Evolutionary conservation across 2,329 filamentous ascomycete species (phyloP).

Genomic region (Bipolaris oryzae): DNA sequence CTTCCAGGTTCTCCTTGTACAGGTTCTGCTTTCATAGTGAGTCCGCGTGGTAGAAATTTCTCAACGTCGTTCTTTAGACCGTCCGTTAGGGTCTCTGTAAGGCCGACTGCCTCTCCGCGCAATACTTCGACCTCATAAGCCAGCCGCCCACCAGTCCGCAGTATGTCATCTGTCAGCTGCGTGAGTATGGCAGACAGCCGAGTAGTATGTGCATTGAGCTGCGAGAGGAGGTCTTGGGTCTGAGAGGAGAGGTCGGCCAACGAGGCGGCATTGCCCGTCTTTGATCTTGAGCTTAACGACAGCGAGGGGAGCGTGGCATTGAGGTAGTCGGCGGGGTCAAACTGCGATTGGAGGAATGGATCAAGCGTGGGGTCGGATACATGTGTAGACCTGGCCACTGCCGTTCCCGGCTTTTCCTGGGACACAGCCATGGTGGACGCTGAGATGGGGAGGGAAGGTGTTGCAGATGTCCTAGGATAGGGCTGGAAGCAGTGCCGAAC

Average conservation of each 20-base stretch:
- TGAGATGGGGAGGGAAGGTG: constrained; percentile 16
- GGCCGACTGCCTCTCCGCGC: constrained; percentile 81
- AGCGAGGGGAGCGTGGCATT: constrained; percentile 78
- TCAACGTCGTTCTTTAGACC: constrained; percentile 72
- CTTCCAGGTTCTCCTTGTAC: constrained; percentile 8
- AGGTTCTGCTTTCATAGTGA: constrained; percentile 21
- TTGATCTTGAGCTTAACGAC: constrained; percentile 53
- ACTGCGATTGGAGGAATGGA: constrained; percentile 75
- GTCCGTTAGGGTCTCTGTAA: constrained; percentile 79
- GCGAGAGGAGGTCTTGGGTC: constrained; percentile 82
- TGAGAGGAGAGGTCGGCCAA: constrained; percentile 80
- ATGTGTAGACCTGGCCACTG: constrained; percentile 53
- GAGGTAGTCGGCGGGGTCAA: constrained; percentile 84
- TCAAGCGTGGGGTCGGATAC: constrained; percentile 74
- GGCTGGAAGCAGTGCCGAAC: constrained; percentile 19
- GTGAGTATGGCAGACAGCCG: constrained; percentile 81
- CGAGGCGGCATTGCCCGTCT: constrained; percentile 57
- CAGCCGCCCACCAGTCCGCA: constrained; percentile 83
- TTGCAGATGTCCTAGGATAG: constrained; percentile 22
- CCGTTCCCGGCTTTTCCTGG: constrained; percentile 14
- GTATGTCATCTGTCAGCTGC: constrained; percentile 90
- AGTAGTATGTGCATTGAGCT: constrained; percentile 86
- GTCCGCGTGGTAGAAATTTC: constrained; percentile 68
- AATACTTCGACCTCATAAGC: constrained; percentile 95
- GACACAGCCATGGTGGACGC: constrained; percentile 35